Conservation (phyloP, 2,329 filamentous ascomycete species). For the Calonectria hawksworthii region DNA sequence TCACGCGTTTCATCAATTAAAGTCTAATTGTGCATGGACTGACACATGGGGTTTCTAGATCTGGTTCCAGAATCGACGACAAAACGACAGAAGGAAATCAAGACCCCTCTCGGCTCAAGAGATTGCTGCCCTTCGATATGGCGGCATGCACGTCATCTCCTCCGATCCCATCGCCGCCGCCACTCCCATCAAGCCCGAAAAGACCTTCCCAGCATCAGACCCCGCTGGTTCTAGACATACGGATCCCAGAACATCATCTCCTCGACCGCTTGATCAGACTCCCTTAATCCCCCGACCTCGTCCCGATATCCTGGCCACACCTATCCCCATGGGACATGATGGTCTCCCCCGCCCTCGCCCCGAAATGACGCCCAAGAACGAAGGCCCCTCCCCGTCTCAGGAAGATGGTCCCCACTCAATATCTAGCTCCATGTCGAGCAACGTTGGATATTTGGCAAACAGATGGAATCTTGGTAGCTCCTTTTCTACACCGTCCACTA, state of each 20-base stretch:
- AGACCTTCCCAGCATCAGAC: conserved; percentile 46
- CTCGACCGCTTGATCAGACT: conserved; percentile 42
- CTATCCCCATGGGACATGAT: conserved; percentile 39
- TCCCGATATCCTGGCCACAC: conserved; percentile 44
- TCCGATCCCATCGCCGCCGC: conserved; percentile 57
- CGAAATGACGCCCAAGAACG: conserved; percentile 44
- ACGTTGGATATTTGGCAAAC: conserved; percentile 67
- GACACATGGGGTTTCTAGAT: conserved; percentile 71
- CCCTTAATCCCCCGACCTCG: conserved; percentile 45
- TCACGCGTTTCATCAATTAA: conserved; percentile 27
- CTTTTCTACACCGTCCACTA: conserved; percentile 63
- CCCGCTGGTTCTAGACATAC: conserved; percentile 41
- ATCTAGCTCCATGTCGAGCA: conserved; percentile 58
- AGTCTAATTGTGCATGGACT: conserved; percentile 31
- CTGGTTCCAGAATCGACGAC: conserved; percentile 96
- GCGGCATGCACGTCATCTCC: conserved; percentile 66
- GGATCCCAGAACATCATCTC: conserved; percentile 44
- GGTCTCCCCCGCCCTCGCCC: conserved; percentile 31
- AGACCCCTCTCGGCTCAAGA: conserved; percentile 86
- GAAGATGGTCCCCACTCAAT: conserved; percentile 46
- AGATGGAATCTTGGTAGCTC: conserved; percentile 69
- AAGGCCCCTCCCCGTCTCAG: conserved; percentile 46
- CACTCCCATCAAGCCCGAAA: conserved; percentile 46
- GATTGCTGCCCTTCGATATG: conserved; percentile 72
- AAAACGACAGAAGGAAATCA: conserved; percentile 92